Evolutionary conservation across 768 basidiomycete species (phyloP), one percentile per base, ranked within the genome.

Genomic region (Candolleomyces eurysporus): DNA sequence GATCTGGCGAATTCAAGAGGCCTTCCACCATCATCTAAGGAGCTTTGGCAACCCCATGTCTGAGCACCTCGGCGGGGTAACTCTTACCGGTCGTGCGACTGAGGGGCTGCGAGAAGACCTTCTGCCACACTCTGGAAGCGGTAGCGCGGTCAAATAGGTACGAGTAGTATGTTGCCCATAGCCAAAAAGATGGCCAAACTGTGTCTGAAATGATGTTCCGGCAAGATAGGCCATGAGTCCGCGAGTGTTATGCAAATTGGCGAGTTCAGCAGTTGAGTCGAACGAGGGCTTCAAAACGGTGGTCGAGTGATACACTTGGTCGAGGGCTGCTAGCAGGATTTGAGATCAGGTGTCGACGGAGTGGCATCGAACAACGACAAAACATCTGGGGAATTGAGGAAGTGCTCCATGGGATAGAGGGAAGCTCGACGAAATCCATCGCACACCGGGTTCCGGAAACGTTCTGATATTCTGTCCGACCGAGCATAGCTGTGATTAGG

Each of bases 161-260:
- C 4, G 94, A 95, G 68, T 99, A 99, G 71, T 99, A 99, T 0
- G 94, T 97, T 14, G 96, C 95, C 96, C 96, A 67, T 99, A 99
- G 2, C 96, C 94, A 69, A 90, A 96, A 6, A 99, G 77, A 71
- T 99, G 97, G 0, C 92, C 91, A 65, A 99, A 99, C 67, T 96
- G 94, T 0, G 94, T 94, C 69, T 98, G 97, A 81, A 94, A 95
- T 0, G 92, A 89, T 0, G 96, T 98, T 0, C 90, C 91, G 0
- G 79, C 76, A 0, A 94, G 92, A 58, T 92, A 85, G 0, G 94
- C 93, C 22, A 97, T 88, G 46, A 96, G 78, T 1, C 94, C 94
- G 1, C 87, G 84, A 0, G 82, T 77, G 42, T 87, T 82, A 49
- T 87, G 80, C 58, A 96, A 77, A 13, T 79, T 76, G 1, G 83